Percentiles rank a stretch among this genome's conserved stretches.
Conservation (phyloP, 2,329 filamentous ascomycete genomes). For the Pyricularia sp. region DNA sequence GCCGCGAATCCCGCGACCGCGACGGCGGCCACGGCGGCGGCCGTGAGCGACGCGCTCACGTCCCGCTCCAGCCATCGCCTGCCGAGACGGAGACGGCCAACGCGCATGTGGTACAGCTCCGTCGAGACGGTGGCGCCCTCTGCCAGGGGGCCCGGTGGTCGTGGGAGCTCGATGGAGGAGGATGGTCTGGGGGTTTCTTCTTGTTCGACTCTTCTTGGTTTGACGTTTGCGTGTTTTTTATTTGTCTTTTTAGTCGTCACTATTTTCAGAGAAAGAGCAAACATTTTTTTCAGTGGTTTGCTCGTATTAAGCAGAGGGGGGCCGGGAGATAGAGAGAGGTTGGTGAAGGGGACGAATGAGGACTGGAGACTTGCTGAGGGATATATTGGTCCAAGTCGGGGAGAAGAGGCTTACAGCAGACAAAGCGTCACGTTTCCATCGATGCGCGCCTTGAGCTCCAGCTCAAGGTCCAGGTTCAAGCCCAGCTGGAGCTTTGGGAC, state of each 20-base stretch:
- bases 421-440: conserved; percentile 65
- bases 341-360: background rate
- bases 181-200: conserved; percentile 12
- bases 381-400: background rate
- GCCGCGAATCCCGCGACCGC: conserved; percentile 15
- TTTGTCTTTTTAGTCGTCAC: background rate
- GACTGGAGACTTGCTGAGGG: background rate
- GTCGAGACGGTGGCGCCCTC: conserved; percentile 11
- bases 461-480: conserved; percentile 63
- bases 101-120: conserved; percentile 24
- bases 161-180: conserved; percentile 15
- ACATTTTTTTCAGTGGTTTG: background rate
- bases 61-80: conserved; percentile 22
- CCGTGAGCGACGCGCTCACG: conserved; percentile 16
- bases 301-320: background rate
- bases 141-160: conserved; percentile 5
- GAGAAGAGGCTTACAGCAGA: conserved; percentile 46
- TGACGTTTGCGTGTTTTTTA: background rate
- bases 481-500: conserved; percentile 19
- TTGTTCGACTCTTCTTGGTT: conserved; percentile 17
- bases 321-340: no score
- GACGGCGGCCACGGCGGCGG: conserved; percentile 11
- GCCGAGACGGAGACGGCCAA: conserved; percentile 19
- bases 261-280: background rate
- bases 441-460: conserved; percentile 72